Evolutionary conservation across 192 early-diverging fungal genomes (phyloP).

Genomic region (Chytriomyces sp.): DNA sequence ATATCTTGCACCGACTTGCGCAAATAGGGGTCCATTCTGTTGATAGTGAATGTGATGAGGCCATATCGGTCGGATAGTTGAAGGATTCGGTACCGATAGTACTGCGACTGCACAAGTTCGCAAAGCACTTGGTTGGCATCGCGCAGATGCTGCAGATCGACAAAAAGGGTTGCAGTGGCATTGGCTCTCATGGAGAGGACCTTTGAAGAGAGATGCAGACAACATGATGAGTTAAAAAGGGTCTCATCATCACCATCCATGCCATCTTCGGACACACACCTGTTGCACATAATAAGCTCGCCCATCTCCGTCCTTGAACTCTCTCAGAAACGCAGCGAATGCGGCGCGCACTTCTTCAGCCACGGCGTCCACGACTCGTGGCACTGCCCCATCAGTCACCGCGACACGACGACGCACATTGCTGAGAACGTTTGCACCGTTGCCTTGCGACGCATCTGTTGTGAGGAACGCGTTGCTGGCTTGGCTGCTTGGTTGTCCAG

Average conservation of each 20-base stretch:
- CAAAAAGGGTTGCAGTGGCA: conserved; percentile 6
- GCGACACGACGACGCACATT: neutral
- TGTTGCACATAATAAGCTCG: neutral
- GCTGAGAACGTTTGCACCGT: too few relatives aligned
- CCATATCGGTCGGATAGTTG: neutral
- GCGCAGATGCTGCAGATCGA: conserved; percentile 22
- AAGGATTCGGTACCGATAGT: neutral
- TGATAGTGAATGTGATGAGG: neutral
- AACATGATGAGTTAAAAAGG: too few relatives aligned
- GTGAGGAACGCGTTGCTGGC: too few relatives aligned
- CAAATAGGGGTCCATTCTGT: conserved; percentile 82
- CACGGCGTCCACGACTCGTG: conserved; percentile 6
- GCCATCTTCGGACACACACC: neutral
- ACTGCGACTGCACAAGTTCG: conserved; percentile 5
- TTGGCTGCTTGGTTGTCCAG: too few relatives aligned
- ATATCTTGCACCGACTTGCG: conserved; percentile 82
- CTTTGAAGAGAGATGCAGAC: too few relatives aligned
- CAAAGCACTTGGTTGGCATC: conserved; percentile 17
- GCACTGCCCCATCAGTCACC: neutral
- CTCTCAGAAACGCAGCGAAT: neutral
- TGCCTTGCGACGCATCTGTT: too few relatives aligned
- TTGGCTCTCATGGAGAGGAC: neutral
- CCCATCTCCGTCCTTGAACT: conserved; percentile 4
- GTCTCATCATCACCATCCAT: too few relatives aligned
- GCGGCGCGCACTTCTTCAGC: conserved; percentile 3